These are phyloP conservation scores for Schizochytrium sp. DNA, from an alignment of 108 stramenopile species.

Conservation along the genomic window DNA sequence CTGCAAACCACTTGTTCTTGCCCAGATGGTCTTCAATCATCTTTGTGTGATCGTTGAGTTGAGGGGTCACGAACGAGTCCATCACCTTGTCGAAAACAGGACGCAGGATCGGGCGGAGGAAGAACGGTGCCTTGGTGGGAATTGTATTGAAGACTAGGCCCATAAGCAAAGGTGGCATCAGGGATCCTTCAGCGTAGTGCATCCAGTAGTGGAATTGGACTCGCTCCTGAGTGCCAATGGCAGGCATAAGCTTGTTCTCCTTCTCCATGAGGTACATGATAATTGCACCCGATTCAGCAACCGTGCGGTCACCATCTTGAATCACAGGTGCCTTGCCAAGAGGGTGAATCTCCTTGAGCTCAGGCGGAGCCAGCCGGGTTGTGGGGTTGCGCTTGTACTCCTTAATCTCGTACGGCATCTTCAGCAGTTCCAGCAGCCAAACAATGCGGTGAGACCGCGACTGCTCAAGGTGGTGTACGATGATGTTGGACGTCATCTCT, in stretches of 20 bases:
- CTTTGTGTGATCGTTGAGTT: not conserved
- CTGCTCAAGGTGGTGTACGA: conserved; percentile 4
- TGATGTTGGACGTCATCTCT: not conserved
- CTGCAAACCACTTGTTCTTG: conserved; percentile 32
- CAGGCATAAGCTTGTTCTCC: conserved; percentile 23
- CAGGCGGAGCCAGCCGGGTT: conserved; percentile 21
- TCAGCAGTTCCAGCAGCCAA: conserved; percentile 23
- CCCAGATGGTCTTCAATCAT: conserved; percentile 17
- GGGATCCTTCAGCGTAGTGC: conserved; percentile 22
- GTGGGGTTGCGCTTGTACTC: not conserved
- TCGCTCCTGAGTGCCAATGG: not conserved
- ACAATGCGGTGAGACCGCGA: conserved; percentile 39
- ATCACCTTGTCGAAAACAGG: conserved; percentile 3
- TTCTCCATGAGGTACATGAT: not conserved
- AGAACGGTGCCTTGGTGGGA: not conserved
- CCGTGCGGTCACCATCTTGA: not conserved
- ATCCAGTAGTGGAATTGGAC: conserved; percentile 38
- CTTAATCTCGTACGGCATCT: conserved; percentile 45
- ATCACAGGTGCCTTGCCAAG: not conserved
- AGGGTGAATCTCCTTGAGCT: not conserved
- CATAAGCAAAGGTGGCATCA: conserved; percentile 31
- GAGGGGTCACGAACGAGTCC: not conserved
- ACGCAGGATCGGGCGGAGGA: not conserved
- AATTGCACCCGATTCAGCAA: conserved; percentile 28
- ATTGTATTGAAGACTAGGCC: not conserved